A percentile compares a stretch with the other conserved stretches of the same genome.
Evolutionary conservation across 2,329 filamentous ascomycete genomes (phyloP).

Genomic region (Fusarium anthophilum): DNA sequence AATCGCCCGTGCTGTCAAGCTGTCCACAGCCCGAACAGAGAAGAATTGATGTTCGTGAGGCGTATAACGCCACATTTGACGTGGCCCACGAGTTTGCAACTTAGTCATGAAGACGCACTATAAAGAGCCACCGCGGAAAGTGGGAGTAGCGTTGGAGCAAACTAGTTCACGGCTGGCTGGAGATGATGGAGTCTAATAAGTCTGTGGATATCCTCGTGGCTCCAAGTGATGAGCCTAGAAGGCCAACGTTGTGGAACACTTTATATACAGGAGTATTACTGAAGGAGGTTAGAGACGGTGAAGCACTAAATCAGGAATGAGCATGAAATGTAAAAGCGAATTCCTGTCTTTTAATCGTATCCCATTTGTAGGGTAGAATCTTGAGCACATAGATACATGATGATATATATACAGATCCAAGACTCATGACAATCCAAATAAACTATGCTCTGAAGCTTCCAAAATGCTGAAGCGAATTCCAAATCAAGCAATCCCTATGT

Average conservation of each 20-base stretch:
- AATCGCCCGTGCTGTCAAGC: background rate
- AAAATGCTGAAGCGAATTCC: constrained; percentile 10
- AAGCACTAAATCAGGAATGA: background rate
- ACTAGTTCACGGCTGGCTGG: background rate
- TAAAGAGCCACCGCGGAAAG: background rate
- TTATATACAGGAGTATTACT: background rate
- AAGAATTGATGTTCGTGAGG: background rate
- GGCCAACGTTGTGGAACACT: background rate
- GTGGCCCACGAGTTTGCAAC: background rate
- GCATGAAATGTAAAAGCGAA: background rate
- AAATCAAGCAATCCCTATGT: constrained; percentile 6
- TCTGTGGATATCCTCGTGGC: background rate
- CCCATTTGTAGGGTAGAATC: background rate
- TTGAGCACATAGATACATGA: constrained; percentile 18
- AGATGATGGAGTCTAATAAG: background rate
- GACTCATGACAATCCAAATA: constrained; percentile 1
- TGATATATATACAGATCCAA: constrained; percentile 22
- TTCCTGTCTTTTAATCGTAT: background rate
- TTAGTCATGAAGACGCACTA: background rate
- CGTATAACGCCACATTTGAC: background rate
- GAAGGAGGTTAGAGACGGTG: background rate
- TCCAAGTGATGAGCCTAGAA: background rate
- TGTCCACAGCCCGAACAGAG: background rate
- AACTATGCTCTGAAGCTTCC: constrained; percentile 12
- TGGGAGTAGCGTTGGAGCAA: background rate